A percentile compares a stretch with the other conserved stretches of the same genome.
Evolutionary conservation across 345 rosid genomes (phyloP).

Genomic region (Aurinia saxatilis): DNA sequence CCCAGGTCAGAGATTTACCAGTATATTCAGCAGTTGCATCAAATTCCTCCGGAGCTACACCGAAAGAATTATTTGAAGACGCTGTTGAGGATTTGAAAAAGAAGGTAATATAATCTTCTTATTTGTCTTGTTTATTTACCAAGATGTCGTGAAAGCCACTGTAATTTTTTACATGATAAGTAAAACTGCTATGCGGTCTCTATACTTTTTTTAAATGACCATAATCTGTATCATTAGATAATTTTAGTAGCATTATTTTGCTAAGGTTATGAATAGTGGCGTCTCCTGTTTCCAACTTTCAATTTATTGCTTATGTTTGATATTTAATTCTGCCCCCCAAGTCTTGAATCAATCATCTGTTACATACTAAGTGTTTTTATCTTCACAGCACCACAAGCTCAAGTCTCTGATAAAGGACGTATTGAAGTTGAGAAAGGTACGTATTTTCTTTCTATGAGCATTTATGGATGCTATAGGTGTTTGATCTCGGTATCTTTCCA

Average conservation of each 20-base stretch:
- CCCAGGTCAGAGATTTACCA: slow-evolving; percentile 74
- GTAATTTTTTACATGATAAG: not conserved
- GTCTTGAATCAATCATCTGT: not conserved
- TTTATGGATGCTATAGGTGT: slow-evolving; percentile 15
- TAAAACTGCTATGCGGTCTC: not conserved
- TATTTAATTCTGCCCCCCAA: not conserved
- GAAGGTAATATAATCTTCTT: slow-evolving; percentile 41
- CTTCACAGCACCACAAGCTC: slow-evolving; percentile 71
- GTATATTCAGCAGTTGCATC: slow-evolving; percentile 62
- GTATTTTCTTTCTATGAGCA: not conserved
- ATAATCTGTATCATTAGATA: slow-evolving; percentile 1
- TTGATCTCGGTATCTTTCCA: slow-evolving; percentile 30
- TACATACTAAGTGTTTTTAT: slow-evolving; percentile 11
- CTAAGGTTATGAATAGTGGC: slow-evolving; percentile 6
- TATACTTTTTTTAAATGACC: not conserved
- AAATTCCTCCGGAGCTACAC: slow-evolving; percentile 81
- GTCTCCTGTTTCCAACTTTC: slow-evolving; percentile 5
- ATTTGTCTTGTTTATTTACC: not conserved
- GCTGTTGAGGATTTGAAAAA: slow-evolving; percentile 72
- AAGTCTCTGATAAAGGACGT: slow-evolving; percentile 67
- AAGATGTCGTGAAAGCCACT: not conserved
- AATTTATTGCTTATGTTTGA: not conserved
- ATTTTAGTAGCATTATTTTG: not conserved
- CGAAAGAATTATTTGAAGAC: slow-evolving; percentile 91
- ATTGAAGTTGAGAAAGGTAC: slow-evolving; percentile 71